Conservation (phyloP, 2,329 filamentous ascomycete species). For the Tolypocladium inflatum region DNA sequence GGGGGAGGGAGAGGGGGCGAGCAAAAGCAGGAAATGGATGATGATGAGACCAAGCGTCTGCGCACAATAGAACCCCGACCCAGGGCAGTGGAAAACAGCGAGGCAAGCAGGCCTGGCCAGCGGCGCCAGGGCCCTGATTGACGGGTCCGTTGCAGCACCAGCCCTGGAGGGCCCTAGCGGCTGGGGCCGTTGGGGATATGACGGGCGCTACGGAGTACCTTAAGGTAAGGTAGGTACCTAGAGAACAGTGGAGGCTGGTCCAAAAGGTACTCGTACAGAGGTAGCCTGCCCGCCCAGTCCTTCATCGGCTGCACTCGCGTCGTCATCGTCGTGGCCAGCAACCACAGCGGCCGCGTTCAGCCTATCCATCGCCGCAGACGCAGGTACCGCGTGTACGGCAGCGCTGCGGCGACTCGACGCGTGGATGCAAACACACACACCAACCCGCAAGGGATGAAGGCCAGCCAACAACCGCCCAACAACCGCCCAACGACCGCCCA, state of each 20-base stretch:
- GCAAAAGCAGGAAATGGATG: neutral
- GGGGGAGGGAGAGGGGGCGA: neutral
- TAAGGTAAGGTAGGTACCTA: too few species aligned
- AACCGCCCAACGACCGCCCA: neutral
- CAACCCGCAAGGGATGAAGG: neutral
- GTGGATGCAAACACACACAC: neutral
- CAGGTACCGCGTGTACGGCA: neutral
- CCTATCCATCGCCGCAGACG: neutral
- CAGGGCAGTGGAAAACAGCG: neutral
- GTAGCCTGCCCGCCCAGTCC: neutral
- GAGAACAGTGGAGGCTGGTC: neutral
- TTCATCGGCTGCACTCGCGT: neutral
- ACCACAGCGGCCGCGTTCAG: neutral
- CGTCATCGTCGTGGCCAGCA: neutral
- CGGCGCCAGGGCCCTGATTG: neutral
- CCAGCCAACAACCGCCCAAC: neutral
- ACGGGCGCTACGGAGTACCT: too few species aligned
- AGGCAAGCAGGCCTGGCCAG: neutral
- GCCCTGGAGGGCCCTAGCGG: neutral
- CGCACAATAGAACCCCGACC: neutral
- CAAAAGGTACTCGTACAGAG: too few species aligned
- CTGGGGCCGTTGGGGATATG: neutral
- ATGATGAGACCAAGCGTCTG: neutral
- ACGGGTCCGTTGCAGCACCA: too few species aligned
- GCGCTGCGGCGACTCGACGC: neutral